Percentiles rank a stretch among this genome's conserved stretches.
Evolutionary conservation across 2,329 filamentous ascomycete species (phyloP).

Genomic region (Sclerotinia glacialis): DNA sequence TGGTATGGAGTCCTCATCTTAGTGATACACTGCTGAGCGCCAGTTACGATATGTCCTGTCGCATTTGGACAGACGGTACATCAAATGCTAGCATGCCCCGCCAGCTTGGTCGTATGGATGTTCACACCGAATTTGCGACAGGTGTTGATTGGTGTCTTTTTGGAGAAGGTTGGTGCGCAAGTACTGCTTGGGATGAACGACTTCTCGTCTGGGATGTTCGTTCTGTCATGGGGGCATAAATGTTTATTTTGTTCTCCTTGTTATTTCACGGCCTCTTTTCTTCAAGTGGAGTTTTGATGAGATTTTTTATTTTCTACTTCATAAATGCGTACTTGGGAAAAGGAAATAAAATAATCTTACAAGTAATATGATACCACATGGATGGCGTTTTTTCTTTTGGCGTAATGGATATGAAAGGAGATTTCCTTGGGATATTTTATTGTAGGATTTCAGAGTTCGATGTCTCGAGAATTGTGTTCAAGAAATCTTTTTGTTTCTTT

Average conservation of each 20-base stretch:
- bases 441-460: neutral
- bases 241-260: neutral
- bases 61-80: constrained; percentile 81
- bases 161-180: constrained; percentile 94
- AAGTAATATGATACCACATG: constrained; percentile 15
- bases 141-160: constrained; percentile 98
- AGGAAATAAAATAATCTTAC: neutral
- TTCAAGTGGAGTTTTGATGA: constrained; percentile 8
- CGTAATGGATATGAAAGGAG: neutral
- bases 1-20: constrained; percentile 94
- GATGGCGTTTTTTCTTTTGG: constrained; percentile 11
- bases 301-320: neutral
- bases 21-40: constrained; percentile 82
- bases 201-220: constrained; percentile 90
- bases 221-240: constrained; percentile 50
- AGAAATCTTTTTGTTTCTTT: neutral
- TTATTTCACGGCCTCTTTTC: neutral
- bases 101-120: constrained; percentile 69
- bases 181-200: constrained; percentile 89
- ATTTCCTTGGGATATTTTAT: neutral
- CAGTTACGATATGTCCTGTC: constrained; percentile 97
- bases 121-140: constrained; percentile 93
- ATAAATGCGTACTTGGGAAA: neutral
- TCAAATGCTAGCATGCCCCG: constrained; percentile 39
- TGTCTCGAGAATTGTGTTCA: neutral